A percentile compares a stretch with the other conserved stretches of the same genome.
phyloP scores from a whole-genome alignment of 2,329 filamentous ascomycete genomes.

The Fusarium tricinctum region DNA sequence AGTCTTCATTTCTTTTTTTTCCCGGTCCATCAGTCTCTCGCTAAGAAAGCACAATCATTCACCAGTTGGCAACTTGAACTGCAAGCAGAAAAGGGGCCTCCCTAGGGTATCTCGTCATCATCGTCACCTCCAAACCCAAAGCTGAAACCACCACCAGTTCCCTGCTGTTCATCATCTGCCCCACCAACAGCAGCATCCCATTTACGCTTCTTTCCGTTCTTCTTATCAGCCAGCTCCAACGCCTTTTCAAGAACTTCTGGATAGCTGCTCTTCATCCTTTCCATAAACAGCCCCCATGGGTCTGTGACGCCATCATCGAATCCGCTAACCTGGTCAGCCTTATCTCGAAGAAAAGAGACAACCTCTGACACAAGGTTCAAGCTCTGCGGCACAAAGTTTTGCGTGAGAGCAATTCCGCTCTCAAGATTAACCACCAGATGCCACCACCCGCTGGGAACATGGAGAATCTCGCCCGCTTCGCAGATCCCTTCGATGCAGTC shows the following conservation, averaged over 20 bases:
- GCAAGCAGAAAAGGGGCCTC: conserved; percentile 8
- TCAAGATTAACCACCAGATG: conserved; percentile 94
- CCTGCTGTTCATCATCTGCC: conserved; percentile 53
- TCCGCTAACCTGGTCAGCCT: conserved; percentile 87
- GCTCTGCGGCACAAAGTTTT: conserved; percentile 87
- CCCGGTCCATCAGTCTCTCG: conserved; percentile 5
- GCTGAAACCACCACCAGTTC: conserved; percentile 60
- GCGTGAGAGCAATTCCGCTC: conserved; percentile 87
- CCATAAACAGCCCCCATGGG: conserved; percentile 81
- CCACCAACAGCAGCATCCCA: conserved; percentile 82
- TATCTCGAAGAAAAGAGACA: conserved; percentile 83
- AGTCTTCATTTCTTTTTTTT: background rate
- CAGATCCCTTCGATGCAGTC: conserved; percentile 92
- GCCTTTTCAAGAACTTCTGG: conserved; percentile 78
- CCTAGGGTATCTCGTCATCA: conserved; percentile 62
- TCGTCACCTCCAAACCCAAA: conserved; percentile 68
- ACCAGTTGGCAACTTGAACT: conserved; percentile 8
- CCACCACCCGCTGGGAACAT: conserved; percentile 97
- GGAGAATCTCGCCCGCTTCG: conserved; percentile 84
- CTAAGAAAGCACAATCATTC: conserved; percentile 10
- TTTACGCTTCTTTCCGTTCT: conserved; percentile 79
- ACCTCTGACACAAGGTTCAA: conserved; percentile 77
- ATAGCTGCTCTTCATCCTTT: conserved; percentile 72
- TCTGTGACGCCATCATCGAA: conserved; percentile 80
- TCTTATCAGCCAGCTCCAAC: conserved; percentile 74